phyloP scores from a whole-genome alignment of 1,284 basidiomycete genomes.

The Rhodotorula sp. region DNA sequence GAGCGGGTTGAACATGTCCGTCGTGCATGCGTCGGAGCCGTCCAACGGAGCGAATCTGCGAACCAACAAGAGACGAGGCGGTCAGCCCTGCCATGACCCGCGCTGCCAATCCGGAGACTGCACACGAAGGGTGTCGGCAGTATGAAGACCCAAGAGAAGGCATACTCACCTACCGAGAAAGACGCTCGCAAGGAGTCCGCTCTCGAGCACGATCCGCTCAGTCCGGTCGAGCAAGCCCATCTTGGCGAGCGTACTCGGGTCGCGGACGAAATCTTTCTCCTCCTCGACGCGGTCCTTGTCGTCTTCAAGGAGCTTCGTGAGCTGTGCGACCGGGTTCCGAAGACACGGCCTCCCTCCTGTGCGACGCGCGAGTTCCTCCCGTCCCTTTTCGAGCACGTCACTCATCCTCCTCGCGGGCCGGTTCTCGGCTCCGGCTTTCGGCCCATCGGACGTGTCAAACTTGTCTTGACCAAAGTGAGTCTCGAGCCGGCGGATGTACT shows the following conservation, averaged over 20 bases:
- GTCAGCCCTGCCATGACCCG: too few relatives aligned
- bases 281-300: neutral
- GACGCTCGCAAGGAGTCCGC: constrained; percentile 67
- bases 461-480: constrained; percentile 9
- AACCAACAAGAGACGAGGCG: too few relatives aligned
- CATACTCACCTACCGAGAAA: constrained; percentile 61
- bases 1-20: constrained; percentile 67
- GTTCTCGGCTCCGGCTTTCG: neutral
- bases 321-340: neutral
- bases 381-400: neutral
- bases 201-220: constrained; percentile 64
- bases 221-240: constrained; percentile 66
- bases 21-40: constrained; percentile 71
- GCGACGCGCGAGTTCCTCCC: constrained; percentile 1
- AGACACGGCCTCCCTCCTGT: neutral
- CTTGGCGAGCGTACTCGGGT: constrained; percentile 48
- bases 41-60: constrained; percentile 58
- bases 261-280: neutral
- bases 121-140: too few relatives aligned
- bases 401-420: neutral
- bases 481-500: constrained; percentile 9
- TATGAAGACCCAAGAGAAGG: too few relatives aligned
- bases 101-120: neutral
- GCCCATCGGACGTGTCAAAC: neutral
- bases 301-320: neutral